These are phyloP conservation scores for Penicillium canescens DNA, from an alignment of 495 filamentous ascomycete species.

Conservation along the genomic window DNA sequence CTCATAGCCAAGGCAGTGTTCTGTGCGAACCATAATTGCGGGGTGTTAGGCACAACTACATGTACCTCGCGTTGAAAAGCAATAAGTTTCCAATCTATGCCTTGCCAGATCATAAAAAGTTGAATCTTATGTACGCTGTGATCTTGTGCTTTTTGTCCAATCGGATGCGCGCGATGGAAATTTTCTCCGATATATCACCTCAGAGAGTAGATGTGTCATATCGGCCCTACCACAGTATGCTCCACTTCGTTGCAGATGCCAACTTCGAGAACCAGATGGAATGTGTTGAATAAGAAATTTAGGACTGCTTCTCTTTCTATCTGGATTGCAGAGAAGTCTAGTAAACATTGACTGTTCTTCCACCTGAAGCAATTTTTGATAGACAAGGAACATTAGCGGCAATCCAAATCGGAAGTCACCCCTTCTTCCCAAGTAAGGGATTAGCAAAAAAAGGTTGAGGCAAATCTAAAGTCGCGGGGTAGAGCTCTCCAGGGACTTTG, in stretches of 20 bases:
- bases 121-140: constrained; percentile 1
- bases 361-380: neutral
- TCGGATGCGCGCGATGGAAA: neutral
- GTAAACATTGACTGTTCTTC: neutral
- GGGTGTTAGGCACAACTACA: neutral
- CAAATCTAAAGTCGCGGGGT: neutral
- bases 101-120: constrained; percentile 2
- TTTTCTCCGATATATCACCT: constrained; percentile 10
- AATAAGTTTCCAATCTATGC: neutral
- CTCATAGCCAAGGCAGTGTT: constrained; percentile 1
- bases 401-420: neutral
- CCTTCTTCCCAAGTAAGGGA: constrained; percentile 3
- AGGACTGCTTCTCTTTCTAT: neutral
- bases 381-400: neutral
- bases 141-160: neutral
- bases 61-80: constrained; percentile 3
- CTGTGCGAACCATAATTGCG: constrained; percentile 6
- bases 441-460: neutral
- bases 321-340: neutral
- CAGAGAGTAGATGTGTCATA: constrained; percentile 7
- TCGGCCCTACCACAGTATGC: neutral
- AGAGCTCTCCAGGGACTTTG: neutral
- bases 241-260: constrained; percentile 2
- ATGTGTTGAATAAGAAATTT: neutral
- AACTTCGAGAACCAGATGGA: neutral